A percentile compares a stretch with the other conserved stretches of the same genome.
Evolutionary conservation across 2,329 filamentous ascomycete species (phyloP).

Genomic region (Botrytis squamosa): DNA sequence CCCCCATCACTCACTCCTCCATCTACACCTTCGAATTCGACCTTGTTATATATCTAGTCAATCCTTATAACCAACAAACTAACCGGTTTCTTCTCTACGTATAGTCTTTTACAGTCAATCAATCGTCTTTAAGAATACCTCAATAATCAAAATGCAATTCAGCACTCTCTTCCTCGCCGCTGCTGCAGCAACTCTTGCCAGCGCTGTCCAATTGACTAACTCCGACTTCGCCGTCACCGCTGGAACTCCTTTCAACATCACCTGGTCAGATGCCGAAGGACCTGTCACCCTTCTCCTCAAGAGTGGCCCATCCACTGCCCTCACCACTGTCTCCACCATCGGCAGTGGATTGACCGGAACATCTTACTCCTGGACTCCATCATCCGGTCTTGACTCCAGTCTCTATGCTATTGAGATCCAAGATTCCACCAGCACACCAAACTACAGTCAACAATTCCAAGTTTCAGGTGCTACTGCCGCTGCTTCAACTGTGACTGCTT

Average conservation of each 20-base stretch:
- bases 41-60: too few relatives aligned
- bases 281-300: slow-evolving; percentile 36
- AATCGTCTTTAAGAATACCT: background rate
- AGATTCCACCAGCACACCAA: slow-evolving; percentile 27
- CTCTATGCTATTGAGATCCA: slow-evolving; percentile 35
- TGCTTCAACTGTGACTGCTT: slow-evolving; percentile 22
- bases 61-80: background rate
- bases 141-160: slow-evolving; percentile 36
- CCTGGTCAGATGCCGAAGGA: slow-evolving; percentile 33
- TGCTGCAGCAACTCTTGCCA: slow-evolving; percentile 27
- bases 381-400: slow-evolving; percentile 23
- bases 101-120: background rate
- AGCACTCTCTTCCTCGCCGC: slow-evolving; percentile 31
- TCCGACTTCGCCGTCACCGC: slow-evolving; percentile 30
- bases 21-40: background rate
- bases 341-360: slow-evolving; percentile 30
- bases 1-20: background rate
- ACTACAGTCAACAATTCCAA: slow-evolving; percentile 35
- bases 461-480: slow-evolving; percentile 29
- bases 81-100: background rate
- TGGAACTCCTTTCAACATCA: slow-evolving; percentile 32
- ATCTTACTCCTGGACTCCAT: slow-evolving; percentile 32
- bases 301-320: slow-evolving; percentile 31
- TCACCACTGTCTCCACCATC: slow-evolving; percentile 33
- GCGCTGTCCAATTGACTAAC: slow-evolving; percentile 35